A percentile compares a stretch with the other conserved stretches of the same genome.
Conservation (phyloP, 768 basidiomycete species). For the Mycena epipterygia region DNA sequence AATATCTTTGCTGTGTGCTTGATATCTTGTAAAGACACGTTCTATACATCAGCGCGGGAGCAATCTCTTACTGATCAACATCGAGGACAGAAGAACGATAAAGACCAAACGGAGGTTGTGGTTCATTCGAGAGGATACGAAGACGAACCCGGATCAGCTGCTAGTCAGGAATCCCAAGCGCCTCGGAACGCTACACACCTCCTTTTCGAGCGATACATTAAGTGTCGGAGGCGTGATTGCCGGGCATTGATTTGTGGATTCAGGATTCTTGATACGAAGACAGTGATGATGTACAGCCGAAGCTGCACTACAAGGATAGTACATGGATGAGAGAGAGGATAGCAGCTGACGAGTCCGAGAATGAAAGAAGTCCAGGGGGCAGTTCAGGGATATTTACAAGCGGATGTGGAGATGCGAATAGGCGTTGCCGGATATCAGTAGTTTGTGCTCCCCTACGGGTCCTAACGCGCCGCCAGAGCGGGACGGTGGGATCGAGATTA, state of each 20-base stretch:
- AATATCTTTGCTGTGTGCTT: neutral
- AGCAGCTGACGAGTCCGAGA: constrained; percentile 26
- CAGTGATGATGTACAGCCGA: constrained; percentile 29
- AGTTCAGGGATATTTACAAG: constrained; percentile 23
- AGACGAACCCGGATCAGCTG: constrained; percentile 14
- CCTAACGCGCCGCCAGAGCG: constrained; percentile 9
- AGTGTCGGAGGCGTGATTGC: constrained; percentile 6
- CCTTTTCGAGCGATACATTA: neutral
- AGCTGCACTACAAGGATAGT: constrained; percentile 30
- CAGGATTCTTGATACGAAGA: constrained; percentile 20
- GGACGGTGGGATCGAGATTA: constrained; percentile 28
- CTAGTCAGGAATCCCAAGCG: constrained; percentile 7
- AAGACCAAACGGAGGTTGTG: neutral
- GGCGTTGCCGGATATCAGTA: constrained; percentile 34
- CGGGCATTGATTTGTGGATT: constrained; percentile 14
- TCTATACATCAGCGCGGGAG: neutral
- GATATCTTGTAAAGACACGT: neutral
- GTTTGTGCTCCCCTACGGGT: constrained; percentile 22
- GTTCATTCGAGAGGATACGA: neutral
- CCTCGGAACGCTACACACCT: neutral
- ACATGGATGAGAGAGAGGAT: constrained; percentile 18
- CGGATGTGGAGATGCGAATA: constrained; percentile 34
- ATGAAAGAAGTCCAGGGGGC: constrained; percentile 27
- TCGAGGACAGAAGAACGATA: neutral
- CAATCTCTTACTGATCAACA: neutral